Evolutionary conservation across 148 eudicot species (phyloP), one percentile per base, ranked within the genome.

Genomic region (Bassia scoparia): DNA sequence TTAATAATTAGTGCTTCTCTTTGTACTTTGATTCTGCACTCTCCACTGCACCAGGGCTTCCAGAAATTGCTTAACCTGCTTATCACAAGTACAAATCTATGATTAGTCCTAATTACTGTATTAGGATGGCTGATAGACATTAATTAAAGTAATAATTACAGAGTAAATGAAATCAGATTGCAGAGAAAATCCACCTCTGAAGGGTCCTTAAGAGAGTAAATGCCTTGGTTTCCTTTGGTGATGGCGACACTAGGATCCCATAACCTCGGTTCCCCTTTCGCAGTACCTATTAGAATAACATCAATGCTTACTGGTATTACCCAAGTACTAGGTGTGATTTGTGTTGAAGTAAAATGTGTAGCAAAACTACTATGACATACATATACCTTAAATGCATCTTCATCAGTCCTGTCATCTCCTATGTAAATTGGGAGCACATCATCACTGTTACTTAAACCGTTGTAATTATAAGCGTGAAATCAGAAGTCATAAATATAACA

Each of bases 391-490:
- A 90, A 90, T 37, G 98, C 97, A 78, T 93, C 97, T 87, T 90
- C 98, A 74, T 93, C 98, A 1, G 97, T 87, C 63, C 70, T 81
- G 80, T 93, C 98, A 70, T 93, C 98, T 56, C 98, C 98, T 38
- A 93, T 82, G 74, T 82, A 93, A 34, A 93, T 86, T 1, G 98
- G 92, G 29, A 93, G 92, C 82, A 93, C 89, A 64, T 87, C 86
- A 23, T 85, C 82, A 44, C 84, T 61, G 58, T 83, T 33, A 38
- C 70, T 73, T 34, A 89, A 62, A 43, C 86, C 98, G 90, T 89
- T 68, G 58, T 12, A 27, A 62, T 23, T 38, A 33, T 60, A 43
- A 20, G 23, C 29, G 27, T 14, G 20, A 31, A 31, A 56, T 38
- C 15, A 2, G 21, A 17, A 21, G 3, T 30, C 29, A 59, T 7